These are phyloP conservation scores for Amanita jacksonii DNA, from an alignment of 768 basidiomycete genomes.

Conservation along the genomic window DNA sequence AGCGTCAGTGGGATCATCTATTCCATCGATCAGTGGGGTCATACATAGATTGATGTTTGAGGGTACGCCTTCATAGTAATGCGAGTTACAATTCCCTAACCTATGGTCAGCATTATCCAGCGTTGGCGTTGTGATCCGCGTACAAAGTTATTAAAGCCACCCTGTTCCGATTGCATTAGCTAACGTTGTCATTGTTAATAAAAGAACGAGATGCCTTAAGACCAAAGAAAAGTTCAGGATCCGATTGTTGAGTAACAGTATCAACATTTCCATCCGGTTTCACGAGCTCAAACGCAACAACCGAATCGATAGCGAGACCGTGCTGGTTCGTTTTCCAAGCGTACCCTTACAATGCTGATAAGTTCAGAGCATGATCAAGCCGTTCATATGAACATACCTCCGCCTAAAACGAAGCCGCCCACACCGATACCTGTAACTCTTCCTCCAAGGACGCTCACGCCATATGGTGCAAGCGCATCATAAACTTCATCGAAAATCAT, in stretches of 20 bases:
- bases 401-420: conserved; percentile 38
- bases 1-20: no score
- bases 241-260: conserved; percentile 23
- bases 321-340: conserved; percentile 35
- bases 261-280: conserved; percentile 41
- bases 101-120: background rate
- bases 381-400: conserved; percentile 30
- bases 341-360: conserved; percentile 30
- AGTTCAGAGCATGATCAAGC: background rate
- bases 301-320: conserved; percentile 28
- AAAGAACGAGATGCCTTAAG: conserved; percentile 21
- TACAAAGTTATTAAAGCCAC: conserved; percentile 54
- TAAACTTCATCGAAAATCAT: conserved; percentile 46
- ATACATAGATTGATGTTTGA: conserved; percentile 52
- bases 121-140: background rate
- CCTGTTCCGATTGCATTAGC: conserved; percentile 23
- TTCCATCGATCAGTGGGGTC: no score
- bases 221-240: conserved; percentile 32
- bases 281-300: conserved; percentile 48
- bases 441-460: conserved; percentile 38
- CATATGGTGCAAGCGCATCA: conserved; percentile 26
- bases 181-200: no score
- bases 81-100: conserved; percentile 47
- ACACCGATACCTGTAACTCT: conserved; percentile 39
- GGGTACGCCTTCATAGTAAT: conserved; percentile 46